A percentile compares a stretch with the other conserved stretches of the same genome.
These are phyloP conservation scores for Candida dajiaensis DNA, from an alignment of 805 yeast genomes.

Conservation along the genomic window DNA sequence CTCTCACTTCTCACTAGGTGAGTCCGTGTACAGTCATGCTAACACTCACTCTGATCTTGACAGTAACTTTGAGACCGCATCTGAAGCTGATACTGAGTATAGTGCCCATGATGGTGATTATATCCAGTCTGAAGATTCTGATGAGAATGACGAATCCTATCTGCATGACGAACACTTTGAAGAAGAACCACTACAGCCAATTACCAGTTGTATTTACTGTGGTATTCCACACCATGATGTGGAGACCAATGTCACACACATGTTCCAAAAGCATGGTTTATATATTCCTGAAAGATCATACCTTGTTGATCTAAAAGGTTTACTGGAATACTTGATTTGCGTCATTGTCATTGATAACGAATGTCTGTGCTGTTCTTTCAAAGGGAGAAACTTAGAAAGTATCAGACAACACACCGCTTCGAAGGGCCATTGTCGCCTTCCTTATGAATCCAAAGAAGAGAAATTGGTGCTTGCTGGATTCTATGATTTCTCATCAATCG, in stretches of 20 bases:
- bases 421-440: slow-evolving; percentile 84
- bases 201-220: slow-evolving; percentile 52
- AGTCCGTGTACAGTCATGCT: slow-evolving; percentile 30
- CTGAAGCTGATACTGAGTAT: slow-evolving; percentile 44
- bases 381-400: slow-evolving; percentile 80
- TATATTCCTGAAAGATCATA: slow-evolving; percentile 80
- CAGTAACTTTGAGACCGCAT: slow-evolving; percentile 37
- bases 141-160: slow-evolving; percentile 20
- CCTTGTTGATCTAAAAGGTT: slow-evolving; percentile 62
- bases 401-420: slow-evolving; percentile 83
- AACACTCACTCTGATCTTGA: slow-evolving; percentile 31
- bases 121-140: slow-evolving; percentile 15
- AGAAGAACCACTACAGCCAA: slow-evolving; percentile 31
- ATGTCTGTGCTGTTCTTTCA: slow-evolving; percentile 76
- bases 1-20: slow-evolving; percentile 53
- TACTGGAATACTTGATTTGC: slow-evolving; percentile 71
- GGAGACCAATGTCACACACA: slow-evolving; percentile 63
- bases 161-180: slow-evolving; percentile 16
- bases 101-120: slow-evolving; percentile 29
- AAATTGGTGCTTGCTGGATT: slow-evolving; percentile 69
- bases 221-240: slow-evolving; percentile 45
- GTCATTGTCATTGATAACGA: slow-evolving; percentile 77
- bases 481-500: slow-evolving; percentile 76
- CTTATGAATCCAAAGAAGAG: slow-evolving; percentile 80
- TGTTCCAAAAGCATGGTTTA: slow-evolving; percentile 77